Base-by-base conservation (phyloP, 1,284 basidiomycete genomes). In the Ustilago vetiveriae region DNA sequence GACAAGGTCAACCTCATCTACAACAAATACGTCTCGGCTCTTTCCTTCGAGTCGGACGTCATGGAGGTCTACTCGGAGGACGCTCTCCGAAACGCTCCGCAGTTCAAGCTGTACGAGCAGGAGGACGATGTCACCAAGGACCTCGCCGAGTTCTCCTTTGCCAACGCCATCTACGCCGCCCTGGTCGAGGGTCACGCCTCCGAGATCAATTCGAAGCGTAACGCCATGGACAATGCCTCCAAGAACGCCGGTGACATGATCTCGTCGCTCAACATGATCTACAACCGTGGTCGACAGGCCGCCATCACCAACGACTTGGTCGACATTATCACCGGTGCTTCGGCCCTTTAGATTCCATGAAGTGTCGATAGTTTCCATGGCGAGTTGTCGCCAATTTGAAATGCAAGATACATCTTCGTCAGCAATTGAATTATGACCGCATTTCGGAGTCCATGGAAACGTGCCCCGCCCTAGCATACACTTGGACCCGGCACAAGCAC, bases 181-280 rank as follows among this genome's bases (percentile, higher is more conserved):
- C 90, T 99, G 49, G 91, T 92, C 43, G 96, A 99, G 85, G 91
- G 90, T 63, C 94, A 98, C 84, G 95, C 96, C 62, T 92, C 94
- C 77, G 95, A 98, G 85, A 91, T 90, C 83, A 90, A 89, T 80
- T 81, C 59, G 38, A 81, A 74, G 75, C 91, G 95, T 76, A 98
- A 96, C 79, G 95, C 96, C 82, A 99, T 99, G 95, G 95, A 98
- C 89, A 98, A 95, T 82, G 96, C 95, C 48, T 95, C 94, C 73
- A 98, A 86, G 90, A 98, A 98, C 85, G 96, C 95, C 57, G 87
- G 85, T 48, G 80, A 79, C 72, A 83, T 83, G 81, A 82, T 82
- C 60, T 71, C 67, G 21, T 69, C 58, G 42, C 69, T 82, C 38
- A 73, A 79, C 66, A 79, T 82, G 79, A 54, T 80, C 36, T 83